Conservation (phyloP, 371 early-diverging fungal genomes). For the Mortierella sp. region DNA sequence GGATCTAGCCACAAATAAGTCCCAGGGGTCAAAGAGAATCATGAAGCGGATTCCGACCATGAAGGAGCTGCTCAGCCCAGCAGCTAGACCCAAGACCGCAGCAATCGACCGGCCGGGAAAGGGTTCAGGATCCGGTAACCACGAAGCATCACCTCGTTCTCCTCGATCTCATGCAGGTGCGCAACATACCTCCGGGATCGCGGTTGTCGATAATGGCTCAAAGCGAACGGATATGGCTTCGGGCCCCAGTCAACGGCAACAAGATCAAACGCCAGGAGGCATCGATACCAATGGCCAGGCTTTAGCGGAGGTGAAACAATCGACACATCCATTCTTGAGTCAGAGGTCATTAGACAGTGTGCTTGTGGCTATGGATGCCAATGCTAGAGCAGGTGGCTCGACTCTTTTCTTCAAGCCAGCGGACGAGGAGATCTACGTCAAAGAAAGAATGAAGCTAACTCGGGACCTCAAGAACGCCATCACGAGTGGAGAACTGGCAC, state of each 20-base stretch:
- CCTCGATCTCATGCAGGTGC: constrained; percentile 13
- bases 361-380: constrained; percentile 71
- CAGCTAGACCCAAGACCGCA: not conserved
- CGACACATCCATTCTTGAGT: constrained; percentile 61
- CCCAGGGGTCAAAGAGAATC: constrained; percentile 29
- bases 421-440: constrained; percentile 88
- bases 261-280: constrained; percentile 19
- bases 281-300: constrained; percentile 6
- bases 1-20: constrained; percentile 45
- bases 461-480: constrained; percentile 82
- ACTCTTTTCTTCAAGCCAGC: constrained; percentile 81
- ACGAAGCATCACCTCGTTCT: constrained; percentile 14
- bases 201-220: not conserved
- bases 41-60: constrained; percentile 43
- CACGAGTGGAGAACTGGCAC: constrained; percentile 76
- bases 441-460: constrained; percentile 78
- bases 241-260: constrained; percentile 12
- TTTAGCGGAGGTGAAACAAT: constrained; percentile 2
- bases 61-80: constrained; percentile 44
- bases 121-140: not conserved
- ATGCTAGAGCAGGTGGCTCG: constrained; percentile 63
- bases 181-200: not conserved
- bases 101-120: constrained; percentile 20
- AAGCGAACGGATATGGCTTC: constrained; percentile 16
- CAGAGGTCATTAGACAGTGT: constrained; percentile 72